A percentile compares a stretch with the other conserved stretches of the same genome.
Conservation (phyloP, 179 eudicot genomes). For the Beta lomatogona region DNA sequence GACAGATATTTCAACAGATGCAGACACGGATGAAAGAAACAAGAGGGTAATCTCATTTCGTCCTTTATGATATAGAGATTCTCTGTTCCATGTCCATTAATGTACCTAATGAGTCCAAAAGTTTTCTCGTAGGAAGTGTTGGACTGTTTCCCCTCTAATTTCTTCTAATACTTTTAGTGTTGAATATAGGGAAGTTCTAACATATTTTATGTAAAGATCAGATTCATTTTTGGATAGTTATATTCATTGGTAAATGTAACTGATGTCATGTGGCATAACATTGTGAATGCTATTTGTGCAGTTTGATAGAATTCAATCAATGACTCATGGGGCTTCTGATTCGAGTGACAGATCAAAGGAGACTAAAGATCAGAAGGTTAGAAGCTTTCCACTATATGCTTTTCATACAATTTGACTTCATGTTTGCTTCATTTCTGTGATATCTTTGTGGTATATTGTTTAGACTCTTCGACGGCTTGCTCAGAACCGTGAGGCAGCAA, state of each 20-base stretch:
- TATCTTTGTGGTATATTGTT: conserved; percentile 21
- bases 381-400: background rate
- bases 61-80: background rate
- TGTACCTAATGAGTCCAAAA: background rate
- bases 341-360: conserved; percentile 75
- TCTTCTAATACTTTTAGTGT: background rate
- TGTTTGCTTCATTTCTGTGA: conserved; percentile 10
- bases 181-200: background rate
- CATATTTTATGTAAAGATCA: background rate
- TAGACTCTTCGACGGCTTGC: conserved; percentile 99
- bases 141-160: background rate
- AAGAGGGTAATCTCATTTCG: conserved; percentile 49
- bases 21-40: conserved; percentile 81
- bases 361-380: conserved; percentile 93
- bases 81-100: background rate
- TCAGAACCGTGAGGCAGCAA: conserved; percentile 98
- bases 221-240: background rate
- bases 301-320: conserved; percentile 57
- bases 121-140: background rate
- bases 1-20: conserved; percentile 93
- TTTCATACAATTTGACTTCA: conserved; percentile 8
- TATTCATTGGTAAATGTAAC: background rate
- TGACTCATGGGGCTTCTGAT: conserved; percentile 66
- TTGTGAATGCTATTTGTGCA: conserved; percentile 36
- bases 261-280: conserved; percentile 17